Conservation (phyloP, 345 rosid species). For the Eucalyptus fibrosa region DNA sequence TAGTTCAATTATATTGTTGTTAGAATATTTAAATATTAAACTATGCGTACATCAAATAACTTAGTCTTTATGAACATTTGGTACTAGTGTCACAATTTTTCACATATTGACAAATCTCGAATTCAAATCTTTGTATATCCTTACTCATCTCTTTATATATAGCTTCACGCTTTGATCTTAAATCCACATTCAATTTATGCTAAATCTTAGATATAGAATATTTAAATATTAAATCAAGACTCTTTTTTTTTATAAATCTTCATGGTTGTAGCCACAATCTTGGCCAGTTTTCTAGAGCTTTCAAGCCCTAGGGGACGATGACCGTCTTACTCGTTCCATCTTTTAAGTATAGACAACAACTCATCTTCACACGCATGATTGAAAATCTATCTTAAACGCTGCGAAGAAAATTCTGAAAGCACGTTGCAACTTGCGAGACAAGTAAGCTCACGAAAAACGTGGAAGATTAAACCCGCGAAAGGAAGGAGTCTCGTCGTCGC, state of each 20-base stretch:
- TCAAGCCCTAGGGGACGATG: background rate
- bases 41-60: background rate
- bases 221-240: background rate
- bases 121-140: background rate
- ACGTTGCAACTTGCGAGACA: background rate
- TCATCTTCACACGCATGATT: background rate
- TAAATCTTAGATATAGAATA: rapidly evolving
- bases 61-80: background rate
- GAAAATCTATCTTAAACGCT: background rate
- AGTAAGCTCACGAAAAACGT: background rate
- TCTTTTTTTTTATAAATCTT: background rate
- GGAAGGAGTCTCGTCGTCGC: background rate
- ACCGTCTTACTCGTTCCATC: background rate
- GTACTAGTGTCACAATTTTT: background rate
- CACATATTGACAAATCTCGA: background rate
- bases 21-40: background rate
- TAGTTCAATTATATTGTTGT: background rate
- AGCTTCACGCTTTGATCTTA: background rate
- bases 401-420: background rate
- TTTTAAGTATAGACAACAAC: background rate
- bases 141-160: background rate
- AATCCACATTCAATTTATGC: background rate
- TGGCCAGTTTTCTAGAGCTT: background rate
- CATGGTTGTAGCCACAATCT: background rate
- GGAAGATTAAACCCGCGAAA: background rate